Evolutionary conservation across 2,329 filamentous ascomycete genomes (phyloP).

Genomic region (Xylaria sp.): DNA sequence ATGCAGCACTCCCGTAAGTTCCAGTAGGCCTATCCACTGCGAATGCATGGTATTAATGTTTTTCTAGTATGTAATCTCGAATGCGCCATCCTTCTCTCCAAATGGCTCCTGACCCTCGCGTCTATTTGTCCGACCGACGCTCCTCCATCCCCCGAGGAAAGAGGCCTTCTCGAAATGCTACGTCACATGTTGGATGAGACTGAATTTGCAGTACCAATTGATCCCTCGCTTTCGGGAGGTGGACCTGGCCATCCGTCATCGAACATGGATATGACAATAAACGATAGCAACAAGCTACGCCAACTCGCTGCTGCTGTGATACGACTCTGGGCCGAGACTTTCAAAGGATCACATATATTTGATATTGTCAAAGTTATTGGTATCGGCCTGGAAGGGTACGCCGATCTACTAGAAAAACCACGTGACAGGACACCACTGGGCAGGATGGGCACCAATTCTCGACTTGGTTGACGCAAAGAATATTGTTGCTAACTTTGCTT

Average conservation of each 20-base stretch:
- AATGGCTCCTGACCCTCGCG: slow-evolving; percentile 68
- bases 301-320: slow-evolving; percentile 69
- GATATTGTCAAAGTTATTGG: slow-evolving; percentile 70
- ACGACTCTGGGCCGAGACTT: slow-evolving; percentile 70
- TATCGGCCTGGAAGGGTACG: slow-evolving; percentile 66
- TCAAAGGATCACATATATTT: slow-evolving; percentile 71
- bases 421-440: slow-evolving; percentile 59
- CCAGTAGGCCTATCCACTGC: background rate
- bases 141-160: slow-evolving; percentile 64
- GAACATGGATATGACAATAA: slow-evolving; percentile 57
- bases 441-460: slow-evolving; percentile 48
- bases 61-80: slow-evolving; percentile 68
- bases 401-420: slow-evolving; percentile 66
- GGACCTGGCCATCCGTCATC: slow-evolving; percentile 51
- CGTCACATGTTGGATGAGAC: slow-evolving; percentile 71
- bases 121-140: slow-evolving; percentile 63
- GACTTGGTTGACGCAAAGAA: slow-evolving; percentile 41
- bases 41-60: slow-evolving; percentile 26
- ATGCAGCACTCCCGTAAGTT: slow-evolving; percentile 70
- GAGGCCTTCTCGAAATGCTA: slow-evolving; percentile 65
- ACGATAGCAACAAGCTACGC: slow-evolving; percentile 63
- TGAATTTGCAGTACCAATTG: slow-evolving; percentile 70
- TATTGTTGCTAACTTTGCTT: background rate
- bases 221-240: slow-evolving; percentile 62
- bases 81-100: slow-evolving; percentile 69